Evolutionary conservation across 257 asterid species (phyloP).

Genomic region (Solanum lycopersicoides): DNA sequence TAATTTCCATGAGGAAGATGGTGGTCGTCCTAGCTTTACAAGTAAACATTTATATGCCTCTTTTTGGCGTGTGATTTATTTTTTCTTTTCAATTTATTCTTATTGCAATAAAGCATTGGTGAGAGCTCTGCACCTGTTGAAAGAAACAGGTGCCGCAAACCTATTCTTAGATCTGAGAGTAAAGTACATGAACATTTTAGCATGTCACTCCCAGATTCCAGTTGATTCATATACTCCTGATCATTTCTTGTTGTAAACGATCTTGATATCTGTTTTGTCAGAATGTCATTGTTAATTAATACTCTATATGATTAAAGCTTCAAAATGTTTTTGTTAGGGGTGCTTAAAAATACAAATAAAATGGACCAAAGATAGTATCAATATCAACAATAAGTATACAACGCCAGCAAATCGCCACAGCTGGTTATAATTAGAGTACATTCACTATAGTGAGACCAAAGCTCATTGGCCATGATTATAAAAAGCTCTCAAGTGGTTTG

Average conservation of each 20-base stretch:
- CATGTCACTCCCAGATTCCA: neutral
- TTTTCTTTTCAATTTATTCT: neutral
- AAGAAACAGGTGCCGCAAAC: neutral
- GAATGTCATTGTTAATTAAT: neutral
- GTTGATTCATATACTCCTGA: neutral
- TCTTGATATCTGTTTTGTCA: neutral
- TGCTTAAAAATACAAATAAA: neutral
- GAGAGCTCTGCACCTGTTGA: neutral
- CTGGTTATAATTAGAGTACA: neutral
- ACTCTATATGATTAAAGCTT: neutral
- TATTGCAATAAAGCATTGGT: neutral
- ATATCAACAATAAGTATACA: neutral
- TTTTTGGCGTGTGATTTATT: neutral
- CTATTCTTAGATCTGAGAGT: neutral
- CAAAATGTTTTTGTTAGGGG: neutral
- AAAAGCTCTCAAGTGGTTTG: neutral
- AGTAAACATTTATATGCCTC: neutral
- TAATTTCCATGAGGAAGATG: neutral
- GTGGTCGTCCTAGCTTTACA: neutral
- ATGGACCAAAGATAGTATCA: neutral
- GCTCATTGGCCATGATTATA: neutral
- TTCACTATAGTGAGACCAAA: neutral
- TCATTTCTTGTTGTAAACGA: neutral
- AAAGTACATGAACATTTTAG: neutral
- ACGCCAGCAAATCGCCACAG: neutral